Percentiles rank a stretch among this genome's conserved stretches.
These are phyloP conservation scores for Hemisphaericaspora xylofermentans DNA, from an alignment of 1,139 yeast genomes.

Conservation along the genomic window DNA sequence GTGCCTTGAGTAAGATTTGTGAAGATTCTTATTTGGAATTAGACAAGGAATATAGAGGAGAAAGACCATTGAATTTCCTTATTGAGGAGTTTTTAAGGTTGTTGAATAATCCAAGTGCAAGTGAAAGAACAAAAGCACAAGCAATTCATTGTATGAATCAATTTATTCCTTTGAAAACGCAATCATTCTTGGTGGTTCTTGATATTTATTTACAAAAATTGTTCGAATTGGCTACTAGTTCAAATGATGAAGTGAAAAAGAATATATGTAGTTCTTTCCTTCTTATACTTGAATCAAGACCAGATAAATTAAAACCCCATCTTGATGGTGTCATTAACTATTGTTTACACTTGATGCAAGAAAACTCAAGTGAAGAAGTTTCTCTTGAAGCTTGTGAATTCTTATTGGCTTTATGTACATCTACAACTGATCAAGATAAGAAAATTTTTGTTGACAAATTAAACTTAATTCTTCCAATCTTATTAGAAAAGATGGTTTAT, in stretches of 20 bases:
- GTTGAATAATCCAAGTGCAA: constrained; percentile 28
- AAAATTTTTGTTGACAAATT: constrained; percentile 57
- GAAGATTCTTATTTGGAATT: constrained; percentile 70
- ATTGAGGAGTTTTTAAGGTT: constrained; percentile 63
- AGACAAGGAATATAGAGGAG: constrained; percentile 64
- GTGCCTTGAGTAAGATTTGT: constrained; percentile 82
- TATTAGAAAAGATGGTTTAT: constrained; percentile 83
- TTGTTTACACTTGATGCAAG: constrained; percentile 76
- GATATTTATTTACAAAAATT: constrained; percentile 66
- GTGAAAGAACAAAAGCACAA: constrained; percentile 57
- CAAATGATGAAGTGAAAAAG: constrained; percentile 59
- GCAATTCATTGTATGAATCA: constrained; percentile 76
- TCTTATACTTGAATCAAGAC: constrained; percentile 70
- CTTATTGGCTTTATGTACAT: constrained; percentile 70
- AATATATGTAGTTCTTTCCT: constrained; percentile 80
- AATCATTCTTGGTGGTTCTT: constrained; percentile 59
- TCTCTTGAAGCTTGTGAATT: constrained; percentile 94
- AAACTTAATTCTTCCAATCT: constrained; percentile 64
- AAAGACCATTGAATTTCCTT: constrained; percentile 66
- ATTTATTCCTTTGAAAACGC: constrained; percentile 68
- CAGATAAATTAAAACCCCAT: constrained; percentile 80
- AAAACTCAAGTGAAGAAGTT: constrained; percentile 59
- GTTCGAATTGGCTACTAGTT: constrained; percentile 63
- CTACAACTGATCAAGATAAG: constrained; percentile 44
- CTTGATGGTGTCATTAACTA: constrained; percentile 81